Conservation (phyloP, 1,139 yeast genomes). For the Debaryomyces nepalensis region DNA sequence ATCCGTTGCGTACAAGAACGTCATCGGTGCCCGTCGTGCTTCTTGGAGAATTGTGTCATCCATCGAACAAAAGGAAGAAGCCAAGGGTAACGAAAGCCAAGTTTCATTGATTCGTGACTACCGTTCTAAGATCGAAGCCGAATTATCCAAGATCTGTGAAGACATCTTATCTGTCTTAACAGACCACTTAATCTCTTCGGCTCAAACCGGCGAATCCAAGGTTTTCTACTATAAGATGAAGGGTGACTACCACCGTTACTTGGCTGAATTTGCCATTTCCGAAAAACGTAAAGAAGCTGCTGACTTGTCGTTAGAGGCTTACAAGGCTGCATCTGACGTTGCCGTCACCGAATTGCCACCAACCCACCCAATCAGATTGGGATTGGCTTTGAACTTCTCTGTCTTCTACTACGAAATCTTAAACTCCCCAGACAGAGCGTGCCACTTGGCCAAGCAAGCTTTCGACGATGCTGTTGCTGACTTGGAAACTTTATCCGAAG, state of each 20-base stretch:
- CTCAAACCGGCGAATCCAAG: constrained; percentile 96
- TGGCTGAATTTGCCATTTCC: constrained; percentile 93
- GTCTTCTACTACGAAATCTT: constrained; percentile 98
- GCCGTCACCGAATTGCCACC: constrained; percentile 97
- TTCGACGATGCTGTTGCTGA: constrained; percentile 99
- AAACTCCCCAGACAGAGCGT: constrained; percentile 97
- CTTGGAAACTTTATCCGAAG: constrained; percentile 95
- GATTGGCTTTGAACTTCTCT: constrained; percentile 96
- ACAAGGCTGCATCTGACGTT: constrained; percentile 93
- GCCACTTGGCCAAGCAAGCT: constrained; percentile 98
- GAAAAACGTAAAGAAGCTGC: constrained; percentile 95
- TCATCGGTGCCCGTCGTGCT: constrained; percentile 98
- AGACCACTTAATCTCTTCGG: constrained; percentile 89
- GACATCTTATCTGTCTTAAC: constrained; percentile 88
- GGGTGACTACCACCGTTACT: constrained; percentile 99
- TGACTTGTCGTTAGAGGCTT: constrained; percentile 89
- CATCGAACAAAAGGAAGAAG: constrained; percentile 97
- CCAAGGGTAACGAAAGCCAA: constrained; percentile 89
- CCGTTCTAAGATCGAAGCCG: constrained; percentile 93
- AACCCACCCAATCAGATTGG: constrained; percentile 98
- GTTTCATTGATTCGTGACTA: constrained; percentile 89
- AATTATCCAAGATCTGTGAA: constrained; percentile 91
- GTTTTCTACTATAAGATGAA: constrained; percentile 99
- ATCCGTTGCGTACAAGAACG: constrained; percentile 97
- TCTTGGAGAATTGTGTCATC: constrained; percentile 99